Conservation (phyloP, 257 asterid genomes). For the Cruciata laevipes region DNA sequence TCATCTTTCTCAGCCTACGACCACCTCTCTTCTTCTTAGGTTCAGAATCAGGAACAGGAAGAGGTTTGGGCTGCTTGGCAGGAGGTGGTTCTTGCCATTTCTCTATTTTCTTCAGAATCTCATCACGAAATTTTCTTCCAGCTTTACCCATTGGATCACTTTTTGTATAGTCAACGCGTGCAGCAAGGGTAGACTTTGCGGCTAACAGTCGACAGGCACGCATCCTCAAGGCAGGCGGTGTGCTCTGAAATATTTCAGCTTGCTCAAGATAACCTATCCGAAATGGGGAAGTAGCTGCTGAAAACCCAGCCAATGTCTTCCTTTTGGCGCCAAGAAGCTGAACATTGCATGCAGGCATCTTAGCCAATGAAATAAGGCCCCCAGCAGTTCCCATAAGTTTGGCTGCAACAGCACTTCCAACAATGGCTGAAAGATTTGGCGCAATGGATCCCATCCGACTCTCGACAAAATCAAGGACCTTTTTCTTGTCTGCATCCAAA, state of each 20-base stretch:
- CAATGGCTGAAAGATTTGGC: slow-evolving; percentile 91
- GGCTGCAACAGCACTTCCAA: slow-evolving; percentile 97
- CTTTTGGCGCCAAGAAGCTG: slow-evolving; percentile 94
- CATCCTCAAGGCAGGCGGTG: slow-evolving; percentile 87
- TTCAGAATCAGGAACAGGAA: slow-evolving; percentile 98
- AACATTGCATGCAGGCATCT: slow-evolving; percentile 98
- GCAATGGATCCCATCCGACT: slow-evolving; percentile 94
- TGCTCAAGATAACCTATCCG: slow-evolving; percentile 92
- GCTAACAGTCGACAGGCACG: slow-evolving; percentile 94
- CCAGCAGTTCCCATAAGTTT: slow-evolving; percentile 98
- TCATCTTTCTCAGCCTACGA: slow-evolving; percentile 89
- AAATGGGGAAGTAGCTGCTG: slow-evolving; percentile 80
- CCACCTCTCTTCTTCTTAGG: slow-evolving; percentile 98
- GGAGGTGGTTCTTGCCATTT: slow-evolving; percentile 99
- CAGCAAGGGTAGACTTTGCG: slow-evolving; percentile 85
- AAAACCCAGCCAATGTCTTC: slow-evolving; percentile 88
- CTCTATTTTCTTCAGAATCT: slow-evolving; percentile 81
- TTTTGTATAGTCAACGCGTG: slow-evolving; percentile 84
- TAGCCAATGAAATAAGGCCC: slow-evolving; percentile 77
- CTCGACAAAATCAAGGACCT: slow-evolving; percentile 94
- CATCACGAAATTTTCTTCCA: slow-evolving; percentile 70
- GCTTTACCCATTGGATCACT: slow-evolving; percentile 83
- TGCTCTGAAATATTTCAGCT: slow-evolving; percentile 73
- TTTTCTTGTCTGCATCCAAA: slow-evolving; percentile 74
- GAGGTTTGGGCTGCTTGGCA: slow-evolving; percentile 96